Percentiles rank a stretch among this genome's conserved stretches.
phyloP scores from a whole-genome alignment of 768 basidiomycete species.

The Xerocomellus intermedius region DNA sequence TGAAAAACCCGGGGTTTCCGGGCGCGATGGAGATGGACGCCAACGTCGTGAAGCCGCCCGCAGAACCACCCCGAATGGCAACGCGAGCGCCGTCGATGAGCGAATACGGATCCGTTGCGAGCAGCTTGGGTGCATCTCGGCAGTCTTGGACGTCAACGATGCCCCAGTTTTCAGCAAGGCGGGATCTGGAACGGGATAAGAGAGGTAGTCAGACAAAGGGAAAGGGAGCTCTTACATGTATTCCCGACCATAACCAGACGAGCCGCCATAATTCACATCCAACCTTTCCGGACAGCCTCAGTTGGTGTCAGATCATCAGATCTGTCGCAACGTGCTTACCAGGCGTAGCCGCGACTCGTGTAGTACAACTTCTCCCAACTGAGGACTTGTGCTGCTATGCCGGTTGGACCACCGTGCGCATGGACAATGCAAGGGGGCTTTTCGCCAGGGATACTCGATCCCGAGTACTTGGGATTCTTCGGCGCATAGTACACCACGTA shows the following conservation, averaged over 20 bases:
- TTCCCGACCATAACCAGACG: slow-evolving; percentile 66
- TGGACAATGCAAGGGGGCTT: slow-evolving; percentile 65
- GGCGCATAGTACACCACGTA: slow-evolving; percentile 70
- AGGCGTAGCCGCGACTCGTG: slow-evolving; percentile 71
- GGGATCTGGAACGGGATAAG: slow-evolving; percentile 32
- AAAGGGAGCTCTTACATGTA: slow-evolving; percentile 44
- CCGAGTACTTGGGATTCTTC: slow-evolving; percentile 57
- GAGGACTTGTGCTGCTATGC: slow-evolving; percentile 44
- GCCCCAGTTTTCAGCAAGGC: slow-evolving; percentile 70
- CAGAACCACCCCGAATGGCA: slow-evolving; percentile 69
- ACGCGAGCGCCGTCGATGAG: slow-evolving; percentile 64
- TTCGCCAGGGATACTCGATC: slow-evolving; percentile 46
- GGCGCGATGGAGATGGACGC: slow-evolving; percentile 42
- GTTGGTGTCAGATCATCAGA: neutral
- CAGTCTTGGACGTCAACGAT: slow-evolving; percentile 70
- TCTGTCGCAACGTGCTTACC: slow-evolving; percentile 39
- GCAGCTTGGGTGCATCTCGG: slow-evolving; percentile 47
- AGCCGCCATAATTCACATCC: slow-evolving; percentile 78
- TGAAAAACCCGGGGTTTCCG: slow-evolving; percentile 44
- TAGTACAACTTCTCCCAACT: slow-evolving; percentile 58
- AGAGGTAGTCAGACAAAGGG: neutral
- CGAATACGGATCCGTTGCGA: slow-evolving; percentile 45
- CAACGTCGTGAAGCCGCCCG: slow-evolving; percentile 73
- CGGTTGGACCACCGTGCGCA: slow-evolving; percentile 75
- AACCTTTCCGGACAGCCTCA: slow-evolving; percentile 39